phyloP scores from a whole-genome alignment of 2,329 filamentous ascomycete species.

The Colletotrichum chlorophyti region DNA sequence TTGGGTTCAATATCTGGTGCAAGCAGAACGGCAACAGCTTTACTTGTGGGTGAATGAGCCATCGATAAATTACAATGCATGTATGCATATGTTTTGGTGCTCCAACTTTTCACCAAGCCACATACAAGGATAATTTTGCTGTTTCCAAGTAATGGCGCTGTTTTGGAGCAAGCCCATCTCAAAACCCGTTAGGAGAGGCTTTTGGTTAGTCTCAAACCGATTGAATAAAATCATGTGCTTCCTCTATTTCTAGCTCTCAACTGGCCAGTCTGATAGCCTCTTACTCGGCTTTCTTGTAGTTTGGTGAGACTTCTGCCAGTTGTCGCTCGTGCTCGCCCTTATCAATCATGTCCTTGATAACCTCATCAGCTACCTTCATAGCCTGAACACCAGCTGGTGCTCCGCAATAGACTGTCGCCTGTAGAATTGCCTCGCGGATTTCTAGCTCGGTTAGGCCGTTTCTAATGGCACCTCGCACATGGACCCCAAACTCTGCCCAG shows the following conservation, averaged over 20 bases:
- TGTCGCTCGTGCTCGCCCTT: constrained; percentile 35
- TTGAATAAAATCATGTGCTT: neutral
- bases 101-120: too few relatives aligned
- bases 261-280: too few relatives aligned
- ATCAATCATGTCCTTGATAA: constrained; percentile 34
- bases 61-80: too few relatives aligned
- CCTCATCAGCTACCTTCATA: constrained; percentile 34
- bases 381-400: constrained; percentile 48
- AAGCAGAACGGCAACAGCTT: neutral
- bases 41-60: neutral
- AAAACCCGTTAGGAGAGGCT: too few relatives aligned
- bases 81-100: too few relatives aligned
- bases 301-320: constrained; percentile 21
- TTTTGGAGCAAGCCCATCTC: too few relatives aligned
- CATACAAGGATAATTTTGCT: too few relatives aligned
- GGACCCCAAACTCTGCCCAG: constrained; percentile 63
- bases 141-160: too few relatives aligned
- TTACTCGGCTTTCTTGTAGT: neutral
- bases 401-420: constrained; percentile 49
- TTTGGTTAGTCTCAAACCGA: too few relatives aligned
- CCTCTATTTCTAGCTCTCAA: neutral
- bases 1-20: neutral
- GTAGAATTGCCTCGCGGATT: constrained; percentile 58
- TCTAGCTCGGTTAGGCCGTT: constrained; percentile 66
- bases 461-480: constrained; percentile 66